Evolutionary conservation across 495 filamentous ascomycete species (phyloP).

Genomic region (Podospora didyma): DNA sequence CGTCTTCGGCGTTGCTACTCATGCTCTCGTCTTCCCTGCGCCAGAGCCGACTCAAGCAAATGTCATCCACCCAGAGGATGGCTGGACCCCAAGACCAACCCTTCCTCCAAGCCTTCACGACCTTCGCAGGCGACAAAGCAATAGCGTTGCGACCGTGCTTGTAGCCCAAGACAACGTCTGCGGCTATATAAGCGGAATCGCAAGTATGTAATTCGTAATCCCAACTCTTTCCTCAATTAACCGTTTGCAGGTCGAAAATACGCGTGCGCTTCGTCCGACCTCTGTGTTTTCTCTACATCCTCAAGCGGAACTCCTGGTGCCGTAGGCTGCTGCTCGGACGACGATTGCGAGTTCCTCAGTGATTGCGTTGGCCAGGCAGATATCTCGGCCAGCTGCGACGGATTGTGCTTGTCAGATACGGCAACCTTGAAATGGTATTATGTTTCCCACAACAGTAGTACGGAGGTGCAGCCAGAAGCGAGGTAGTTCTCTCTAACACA

Average conservation of each 20-base stretch:
- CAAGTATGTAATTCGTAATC: slow-evolving; percentile 17
- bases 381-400: slow-evolving; percentile 21
- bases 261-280: not conserved
- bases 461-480: not conserved
- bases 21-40: slow-evolving; percentile 31
- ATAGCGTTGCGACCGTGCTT: slow-evolving; percentile 28
- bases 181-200: slow-evolving; percentile 39
- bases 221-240: not conserved
- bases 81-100: slow-evolving; percentile 29
- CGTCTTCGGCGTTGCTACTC: slow-evolving; percentile 28
- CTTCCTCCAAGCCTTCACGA: slow-evolving; percentile 26
- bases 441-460: not conserved
- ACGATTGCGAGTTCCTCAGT: slow-evolving; percentile 21
- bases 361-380: slow-evolving; percentile 12
- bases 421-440: slow-evolving; percentile 38
- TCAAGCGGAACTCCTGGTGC: slow-evolving; percentile 18
- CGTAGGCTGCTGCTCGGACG: slow-evolving; percentile 30
- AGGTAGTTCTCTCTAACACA: not conserved
- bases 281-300: slow-evolving; percentile 33
- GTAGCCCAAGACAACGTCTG: slow-evolving; percentile 47
- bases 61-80: slow-evolving; percentile 14
- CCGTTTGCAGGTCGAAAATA: not conserved
- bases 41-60: slow-evolving; percentile 26
- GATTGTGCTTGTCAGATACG: slow-evolving; percentile 30
- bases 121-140: slow-evolving; percentile 27